Evolutionary conservation across 768 basidiomycete species (phyloP).

Genomic region (Sarcomyxa edulis): DNA sequence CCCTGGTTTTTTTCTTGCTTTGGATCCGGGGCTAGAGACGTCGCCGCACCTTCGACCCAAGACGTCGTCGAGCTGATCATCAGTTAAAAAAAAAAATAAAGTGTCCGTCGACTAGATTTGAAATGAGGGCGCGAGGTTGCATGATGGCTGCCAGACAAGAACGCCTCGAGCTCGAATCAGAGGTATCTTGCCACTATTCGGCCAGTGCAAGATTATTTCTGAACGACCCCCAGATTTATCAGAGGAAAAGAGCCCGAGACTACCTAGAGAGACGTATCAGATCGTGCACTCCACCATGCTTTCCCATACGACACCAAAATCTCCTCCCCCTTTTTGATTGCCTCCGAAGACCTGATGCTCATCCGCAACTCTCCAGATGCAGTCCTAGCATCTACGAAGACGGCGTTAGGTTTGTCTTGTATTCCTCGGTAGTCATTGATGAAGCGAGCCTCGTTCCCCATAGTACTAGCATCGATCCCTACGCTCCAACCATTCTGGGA

Average conservation of each 20-base stretch:
- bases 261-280: conserved; percentile 3
- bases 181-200: no score
- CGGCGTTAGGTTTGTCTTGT: conserved; percentile 59
- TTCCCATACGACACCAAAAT: conserved; percentile 88
- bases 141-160: no score
- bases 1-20: no score
- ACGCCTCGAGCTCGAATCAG: no score
- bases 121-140: no score
- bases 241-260: background rate
- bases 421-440: conserved; percentile 89
- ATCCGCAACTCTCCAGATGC: conserved; percentile 63
- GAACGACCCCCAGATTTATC: background rate
- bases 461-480: conserved; percentile 68
- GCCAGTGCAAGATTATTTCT: no score
- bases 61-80: no score
- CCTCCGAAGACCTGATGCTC: conserved; percentile 64
- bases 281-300: conserved; percentile 68
- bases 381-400: conserved; percentile 56
- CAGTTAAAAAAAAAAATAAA: no score
- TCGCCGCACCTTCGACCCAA: no score
- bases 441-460: conserved; percentile 88
- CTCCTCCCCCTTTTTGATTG: conserved; percentile 76
- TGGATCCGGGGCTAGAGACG: no score
- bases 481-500: conserved; percentile 52
- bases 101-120: no score